Conservation (phyloP, 108 stramenopile genomes). For the Pseudonitzschia pungens region DNA sequence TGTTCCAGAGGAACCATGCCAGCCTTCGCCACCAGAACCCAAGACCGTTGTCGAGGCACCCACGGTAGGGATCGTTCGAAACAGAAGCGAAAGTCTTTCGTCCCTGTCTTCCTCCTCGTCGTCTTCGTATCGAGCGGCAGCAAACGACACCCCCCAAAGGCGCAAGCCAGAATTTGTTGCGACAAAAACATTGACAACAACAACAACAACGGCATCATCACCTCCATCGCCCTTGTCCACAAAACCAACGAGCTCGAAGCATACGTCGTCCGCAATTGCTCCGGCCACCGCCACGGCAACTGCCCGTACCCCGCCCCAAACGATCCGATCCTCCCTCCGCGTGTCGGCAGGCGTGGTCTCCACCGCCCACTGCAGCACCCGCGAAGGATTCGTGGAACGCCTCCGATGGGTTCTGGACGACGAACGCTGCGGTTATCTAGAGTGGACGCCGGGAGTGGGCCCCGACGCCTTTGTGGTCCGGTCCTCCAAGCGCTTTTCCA, state of each 20-base stretch:
- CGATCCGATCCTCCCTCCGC: too few relatives aligned
- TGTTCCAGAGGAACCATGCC: too few relatives aligned
- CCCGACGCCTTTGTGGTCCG: neutral
- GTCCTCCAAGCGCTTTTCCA: neutral
- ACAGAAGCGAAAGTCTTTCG: too few relatives aligned
- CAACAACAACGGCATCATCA: too few relatives aligned
- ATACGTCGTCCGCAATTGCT: neutral
- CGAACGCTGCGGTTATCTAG: neutral
- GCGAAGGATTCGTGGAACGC: neutral
- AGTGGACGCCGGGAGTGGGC: neutral
- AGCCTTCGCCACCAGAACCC: neutral
- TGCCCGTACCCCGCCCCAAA: too few relatives aligned
- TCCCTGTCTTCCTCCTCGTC: too few relatives aligned
- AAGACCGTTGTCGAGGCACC: neutral
- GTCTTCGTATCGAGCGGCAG: too few relatives aligned
- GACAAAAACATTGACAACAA: too few relatives aligned
- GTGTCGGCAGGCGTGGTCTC: too few relatives aligned
- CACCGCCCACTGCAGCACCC: constrained; percentile 5
- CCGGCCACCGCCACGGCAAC: neutral
- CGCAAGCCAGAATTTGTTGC: too few relatives aligned
- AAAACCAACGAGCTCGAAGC: neutral
- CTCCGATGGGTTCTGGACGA: neutral
- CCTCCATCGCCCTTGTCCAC: too few relatives aligned
- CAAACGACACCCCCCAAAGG: too few relatives aligned
- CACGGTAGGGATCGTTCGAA: neutral